Conservation (phyloP, 2,329 filamentous ascomycete genomes). For the Polytolypa hystricis region DNA sequence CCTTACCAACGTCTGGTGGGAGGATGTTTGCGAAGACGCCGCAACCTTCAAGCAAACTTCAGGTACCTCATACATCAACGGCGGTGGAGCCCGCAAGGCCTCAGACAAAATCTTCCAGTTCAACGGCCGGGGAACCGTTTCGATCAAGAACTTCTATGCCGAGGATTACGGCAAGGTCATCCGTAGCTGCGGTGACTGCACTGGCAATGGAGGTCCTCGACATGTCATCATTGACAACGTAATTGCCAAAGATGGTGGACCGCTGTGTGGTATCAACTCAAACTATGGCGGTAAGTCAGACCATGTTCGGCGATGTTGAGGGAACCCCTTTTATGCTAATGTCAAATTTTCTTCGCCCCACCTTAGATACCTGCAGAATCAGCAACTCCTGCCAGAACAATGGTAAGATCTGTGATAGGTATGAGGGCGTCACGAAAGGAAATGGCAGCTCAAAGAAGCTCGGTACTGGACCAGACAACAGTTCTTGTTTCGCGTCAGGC, state of each 20-base stretch:
- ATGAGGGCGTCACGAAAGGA: background rate
- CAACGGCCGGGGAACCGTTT: slow-evolving; percentile 19
- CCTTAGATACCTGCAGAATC: slow-evolving; percentile 1
- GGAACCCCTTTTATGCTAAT: no score
- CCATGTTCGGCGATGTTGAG: background rate
- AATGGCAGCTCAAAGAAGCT: no score
- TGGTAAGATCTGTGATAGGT: slow-evolving; percentile 18
- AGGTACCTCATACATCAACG: slow-evolving; percentile 21
- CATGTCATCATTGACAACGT: slow-evolving; percentile 18
- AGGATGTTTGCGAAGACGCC: slow-evolving; percentile 28
- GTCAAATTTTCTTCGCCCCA: no score
- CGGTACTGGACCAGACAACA: no score
- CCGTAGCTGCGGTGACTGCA: slow-evolving; percentile 37
- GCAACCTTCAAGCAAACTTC: slow-evolving; percentile 15
- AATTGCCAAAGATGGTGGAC: slow-evolving; percentile 18
- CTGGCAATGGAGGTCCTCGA: slow-evolving; percentile 23
- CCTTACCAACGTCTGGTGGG: slow-evolving; percentile 20
- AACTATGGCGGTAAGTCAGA: slow-evolving; percentile 23
- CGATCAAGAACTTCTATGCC: slow-evolving; percentile 27
- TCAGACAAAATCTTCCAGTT: slow-evolving; percentile 23
- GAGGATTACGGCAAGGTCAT: slow-evolving; percentile 38
- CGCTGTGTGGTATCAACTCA: slow-evolving; percentile 26
- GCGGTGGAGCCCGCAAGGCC: slow-evolving; percentile 21
- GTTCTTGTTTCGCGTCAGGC: no score
- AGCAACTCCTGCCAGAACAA: slow-evolving; percentile 14